Percentiles rank a stretch among this genome's conserved stretches.
Conservation (phyloP, 495 filamentous ascomycete genomes). For the Apodospora peruviana region DNA sequence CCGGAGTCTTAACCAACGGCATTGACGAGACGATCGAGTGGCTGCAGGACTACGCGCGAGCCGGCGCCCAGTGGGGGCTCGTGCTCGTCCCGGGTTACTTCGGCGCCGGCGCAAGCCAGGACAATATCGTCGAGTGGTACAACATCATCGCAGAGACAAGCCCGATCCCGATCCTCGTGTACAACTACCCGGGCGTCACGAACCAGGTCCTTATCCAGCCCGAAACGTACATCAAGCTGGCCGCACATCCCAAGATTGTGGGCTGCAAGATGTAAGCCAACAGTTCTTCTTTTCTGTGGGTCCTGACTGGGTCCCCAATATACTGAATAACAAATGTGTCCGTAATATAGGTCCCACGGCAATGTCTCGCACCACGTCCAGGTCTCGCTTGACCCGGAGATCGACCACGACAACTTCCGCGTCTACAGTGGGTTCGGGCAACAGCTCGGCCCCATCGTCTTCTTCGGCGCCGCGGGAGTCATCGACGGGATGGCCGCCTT, state of each 20-base stretch:
- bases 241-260: conserved; percentile 55
- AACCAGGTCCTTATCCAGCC: conserved; percentile 54
- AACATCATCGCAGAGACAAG: conserved; percentile 46
- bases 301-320: background rate
- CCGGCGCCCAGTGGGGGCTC: conserved; percentile 59
- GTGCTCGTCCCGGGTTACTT: conserved; percentile 56
- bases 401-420: conserved; percentile 49
- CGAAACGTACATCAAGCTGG: conserved; percentile 48
- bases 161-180: conserved; percentile 53
- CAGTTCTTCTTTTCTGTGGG: background rate
- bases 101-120: conserved; percentile 40
- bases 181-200: conserved; percentile 62
- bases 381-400: conserved; percentile 44
- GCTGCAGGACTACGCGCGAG: conserved; percentile 49
- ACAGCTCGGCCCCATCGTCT: conserved; percentile 55
- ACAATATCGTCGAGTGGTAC: conserved; percentile 50
- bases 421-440: conserved; percentile 62
- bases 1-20: conserved; percentile 58
- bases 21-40: conserved; percentile 59
- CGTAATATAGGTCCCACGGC: conserved; percentile 53
- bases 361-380: conserved; percentile 57
- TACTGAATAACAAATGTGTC: background rate
- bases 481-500: conserved; percentile 60
- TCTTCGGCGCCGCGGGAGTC: conserved; percentile 55
- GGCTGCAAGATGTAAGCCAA: conserved; percentile 53